A percentile compares a stretch with the other conserved stretches of the same genome.
phyloP scores from a whole-genome alignment of 2,329 filamentous ascomycete genomes.

The Penicillium nordicum region DNA sequence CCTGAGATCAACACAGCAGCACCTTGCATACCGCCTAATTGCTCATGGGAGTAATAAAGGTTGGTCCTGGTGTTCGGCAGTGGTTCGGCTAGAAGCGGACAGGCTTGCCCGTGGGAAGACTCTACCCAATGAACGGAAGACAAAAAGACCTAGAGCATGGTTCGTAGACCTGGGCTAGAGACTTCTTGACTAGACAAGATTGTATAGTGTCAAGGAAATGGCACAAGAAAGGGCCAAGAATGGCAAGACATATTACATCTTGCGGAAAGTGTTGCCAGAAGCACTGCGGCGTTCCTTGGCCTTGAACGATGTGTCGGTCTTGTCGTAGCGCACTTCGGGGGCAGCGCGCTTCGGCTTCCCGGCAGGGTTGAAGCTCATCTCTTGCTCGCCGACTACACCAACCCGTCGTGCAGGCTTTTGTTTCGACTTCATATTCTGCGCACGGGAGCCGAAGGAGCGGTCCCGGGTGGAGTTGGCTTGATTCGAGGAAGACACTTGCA shows the following conservation, averaged over 20 bases:
- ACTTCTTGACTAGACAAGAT: not conserved
- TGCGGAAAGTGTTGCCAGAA: constrained; percentile 48
- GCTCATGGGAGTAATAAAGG: not conserved
- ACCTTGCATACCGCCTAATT: not conserved
- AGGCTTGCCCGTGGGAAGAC: not conserved
- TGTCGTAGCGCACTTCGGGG: constrained; percentile 20
- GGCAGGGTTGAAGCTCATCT: constrained; percentile 59
- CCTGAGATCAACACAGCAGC: not conserved
- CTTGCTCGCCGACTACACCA: constrained; percentile 49
- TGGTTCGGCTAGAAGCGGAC: not conserved
- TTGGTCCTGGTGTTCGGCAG: not conserved
- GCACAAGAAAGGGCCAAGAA: not conserved
- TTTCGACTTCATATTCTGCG: constrained; percentile 43
- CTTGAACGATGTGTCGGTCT: constrained; percentile 24
- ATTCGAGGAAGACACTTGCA: constrained; percentile 56
- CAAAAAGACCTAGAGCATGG: not conserved
- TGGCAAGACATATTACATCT: constrained; percentile 35
- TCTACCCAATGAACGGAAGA: not conserved
- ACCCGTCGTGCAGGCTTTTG: constrained; percentile 31
- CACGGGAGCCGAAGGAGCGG: constrained; percentile 57
- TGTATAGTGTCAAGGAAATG: not conserved
- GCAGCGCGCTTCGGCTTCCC: constrained; percentile 39
- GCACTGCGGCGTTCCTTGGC: constrained; percentile 48
- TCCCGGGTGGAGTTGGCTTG: constrained; percentile 47
- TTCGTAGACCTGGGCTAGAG: not conserved